Evolutionary conservation across 2,329 filamentous ascomycete genomes (phyloP).

Genomic region (Aspergillus texensis): DNA sequence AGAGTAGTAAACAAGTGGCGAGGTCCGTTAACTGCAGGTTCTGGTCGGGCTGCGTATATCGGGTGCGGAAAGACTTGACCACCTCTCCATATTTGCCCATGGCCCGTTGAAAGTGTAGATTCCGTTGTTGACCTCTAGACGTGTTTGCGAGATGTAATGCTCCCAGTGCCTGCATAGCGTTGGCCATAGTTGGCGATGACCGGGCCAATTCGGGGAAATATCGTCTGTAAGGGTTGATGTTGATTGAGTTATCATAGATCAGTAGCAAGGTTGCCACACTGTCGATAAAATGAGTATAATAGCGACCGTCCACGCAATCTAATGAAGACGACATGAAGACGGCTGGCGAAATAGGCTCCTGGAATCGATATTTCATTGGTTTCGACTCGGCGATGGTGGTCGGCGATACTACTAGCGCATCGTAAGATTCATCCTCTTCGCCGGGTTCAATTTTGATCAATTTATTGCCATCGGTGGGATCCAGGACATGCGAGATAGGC

Average conservation of each 20-base stretch:
- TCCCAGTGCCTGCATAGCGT: slow-evolving; percentile 44
- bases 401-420: slow-evolving; percentile 31
- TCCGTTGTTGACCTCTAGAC: slow-evolving; percentile 33
- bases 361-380: slow-evolving; percentile 28
- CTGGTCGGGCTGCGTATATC: slow-evolving; percentile 29
- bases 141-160: slow-evolving; percentile 47
- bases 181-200: slow-evolving; percentile 38
- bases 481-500: slow-evolving; percentile 14
- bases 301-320: slow-evolving; percentile 32
- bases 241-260: slow-evolving; percentile 40
- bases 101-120: slow-evolving; percentile 40
- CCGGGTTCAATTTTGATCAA: slow-evolving; percentile 14
- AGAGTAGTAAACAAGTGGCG: slow-evolving; percentile 38
- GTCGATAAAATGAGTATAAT: slow-evolving; percentile 41
- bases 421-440: slow-evolving; percentile 16
- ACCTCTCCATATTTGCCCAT: slow-evolving; percentile 43
- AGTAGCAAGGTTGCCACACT: slow-evolving; percentile 37
- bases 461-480: slow-evolving; percentile 1
- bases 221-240: slow-evolving; percentile 40
- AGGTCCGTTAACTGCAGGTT: slow-evolving; percentile 34
- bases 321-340: slow-evolving; percentile 25
- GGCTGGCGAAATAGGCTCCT: slow-evolving; percentile 26
- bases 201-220: slow-evolving; percentile 37
- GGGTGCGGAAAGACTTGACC: slow-evolving; percentile 35
- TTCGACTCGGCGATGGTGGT: slow-evolving; percentile 22